Base-by-base conservation (phyloP, 352 stramenopile genomes). In the Halophytophthora polymorphica region DNA sequence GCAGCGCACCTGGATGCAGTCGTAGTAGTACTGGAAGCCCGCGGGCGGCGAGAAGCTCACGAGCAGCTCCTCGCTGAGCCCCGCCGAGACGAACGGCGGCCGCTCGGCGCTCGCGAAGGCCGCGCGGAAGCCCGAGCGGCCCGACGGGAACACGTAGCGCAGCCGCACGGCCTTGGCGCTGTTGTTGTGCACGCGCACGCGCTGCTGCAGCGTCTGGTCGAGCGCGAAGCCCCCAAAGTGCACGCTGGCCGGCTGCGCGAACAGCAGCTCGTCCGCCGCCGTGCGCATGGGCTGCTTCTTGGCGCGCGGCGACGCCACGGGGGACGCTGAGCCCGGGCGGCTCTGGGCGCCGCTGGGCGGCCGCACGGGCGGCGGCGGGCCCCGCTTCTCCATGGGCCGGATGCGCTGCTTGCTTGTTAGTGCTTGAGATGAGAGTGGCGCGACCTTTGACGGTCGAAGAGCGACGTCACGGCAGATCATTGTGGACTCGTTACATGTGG, bases 21-120 rank as follows among this genome's bases (percentile, higher is more conserved):
- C 88, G 69, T 95, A 93, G 65, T 96, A 90, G 66, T 96, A 96
- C 49, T 93, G 84, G 45, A 86, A 92, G 31, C 50, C 61, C 33
- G 86, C 76, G 6, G 53, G 44, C 0, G 86, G 73, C 4, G 56
- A 65, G 64, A 96, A 96, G 1, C 69, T 73, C 23, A 97, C 69
- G 19, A 78, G 28, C 37, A 97, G 65, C 37, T 94, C 83, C 45
- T 96, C 82, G 17, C 41, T 65, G 12, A 95, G 77, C 1, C 88
- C 88, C 1, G 87, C 68, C 1, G 83, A 83, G 6, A 97, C 52
- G 17, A 88, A 82, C 3, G 77, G 66, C 49, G 74, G 75, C 12
- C 83, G 82, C 11, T 82, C 61, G 7, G 15, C 13, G 15, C 53
- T 46, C 22, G 64, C 47, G 51, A 90, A 91, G 10, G 64, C 43